Conservation (phyloP, 2,329 filamentous ascomycete genomes). For the Pseudocercospora fuligena region DNA sequence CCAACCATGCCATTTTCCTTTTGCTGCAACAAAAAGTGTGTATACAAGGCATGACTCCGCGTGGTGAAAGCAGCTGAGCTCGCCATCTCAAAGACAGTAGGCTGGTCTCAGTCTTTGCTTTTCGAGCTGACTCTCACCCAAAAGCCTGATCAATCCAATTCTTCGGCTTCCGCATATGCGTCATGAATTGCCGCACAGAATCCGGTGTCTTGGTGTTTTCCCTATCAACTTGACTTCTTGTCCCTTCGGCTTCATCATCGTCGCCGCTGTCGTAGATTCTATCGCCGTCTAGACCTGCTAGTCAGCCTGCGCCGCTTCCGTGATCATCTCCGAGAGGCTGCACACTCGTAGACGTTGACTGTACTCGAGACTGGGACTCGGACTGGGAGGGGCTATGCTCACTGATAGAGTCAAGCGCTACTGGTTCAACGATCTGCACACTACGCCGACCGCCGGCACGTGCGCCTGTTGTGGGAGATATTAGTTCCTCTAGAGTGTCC, state of each 20-base stretch:
- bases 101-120: too few relatives aligned
- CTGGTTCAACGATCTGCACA: slow-evolving; percentile 31
- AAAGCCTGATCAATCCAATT: slow-evolving; percentile 31
- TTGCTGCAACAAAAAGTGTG: background rate
- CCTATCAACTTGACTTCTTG: slow-evolving; percentile 25
- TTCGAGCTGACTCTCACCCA: slow-evolving; percentile 18
- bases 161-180: slow-evolving; percentile 28
- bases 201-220: slow-evolving; percentile 31
- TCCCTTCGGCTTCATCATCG: slow-evolving; percentile 16
- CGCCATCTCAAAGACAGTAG: too few relatives aligned
- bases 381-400: slow-evolving; percentile 20
- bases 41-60: background rate
- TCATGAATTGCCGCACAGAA: slow-evolving; percentile 27
- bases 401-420: slow-evolving; percentile 24
- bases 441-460: slow-evolving; percentile 25
- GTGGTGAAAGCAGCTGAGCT: too few relatives aligned
- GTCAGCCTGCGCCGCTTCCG: slow-evolving; percentile 25
- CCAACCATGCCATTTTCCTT: background rate
- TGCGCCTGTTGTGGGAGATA: slow-evolving; percentile 19
- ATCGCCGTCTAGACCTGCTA: slow-evolving; percentile 25
- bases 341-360: background rate
- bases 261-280: slow-evolving; percentile 21
- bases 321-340: slow-evolving; percentile 20
- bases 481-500: slow-evolving; percentile 19
- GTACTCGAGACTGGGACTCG: slow-evolving; percentile 1